Evolutionary conservation across 2,329 filamentous ascomycete genomes (phyloP).

Genomic region (Alternaria ethzedia): DNA sequence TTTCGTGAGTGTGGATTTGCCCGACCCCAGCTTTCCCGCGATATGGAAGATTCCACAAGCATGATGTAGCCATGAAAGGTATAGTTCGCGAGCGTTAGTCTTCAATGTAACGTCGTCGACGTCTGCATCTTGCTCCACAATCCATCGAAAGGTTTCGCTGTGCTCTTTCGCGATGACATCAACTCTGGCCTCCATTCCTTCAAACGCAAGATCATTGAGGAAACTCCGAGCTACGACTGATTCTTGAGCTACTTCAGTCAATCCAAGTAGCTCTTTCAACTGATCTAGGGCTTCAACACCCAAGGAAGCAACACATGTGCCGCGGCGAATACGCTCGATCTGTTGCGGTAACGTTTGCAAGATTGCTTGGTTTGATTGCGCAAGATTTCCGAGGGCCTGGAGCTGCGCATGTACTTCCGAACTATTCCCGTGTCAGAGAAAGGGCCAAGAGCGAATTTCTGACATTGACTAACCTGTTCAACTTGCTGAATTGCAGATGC

Average conservation of each 20-base stretch:
- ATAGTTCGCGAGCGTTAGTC: background rate
- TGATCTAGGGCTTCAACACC: background rate
- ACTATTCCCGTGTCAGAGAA: background rate
- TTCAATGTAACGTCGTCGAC: too few relatives aligned
- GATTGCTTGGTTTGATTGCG: background rate
- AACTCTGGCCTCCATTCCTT: too few relatives aligned
- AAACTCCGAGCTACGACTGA: too few relatives aligned
- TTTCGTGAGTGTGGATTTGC: background rate
- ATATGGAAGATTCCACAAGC: background rate
- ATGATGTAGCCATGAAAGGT: background rate
- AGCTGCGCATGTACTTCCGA: background rate
- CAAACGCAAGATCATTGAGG: background rate
- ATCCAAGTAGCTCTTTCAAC: background rate
- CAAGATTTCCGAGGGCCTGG: background rate
- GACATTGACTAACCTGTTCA: background rate
- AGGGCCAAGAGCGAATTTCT: rapidly evolving
- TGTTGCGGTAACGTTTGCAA: background rate
- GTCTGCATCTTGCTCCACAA: background rate
- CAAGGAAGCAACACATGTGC: background rate
- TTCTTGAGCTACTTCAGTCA: too few relatives aligned
- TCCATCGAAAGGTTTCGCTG: background rate
- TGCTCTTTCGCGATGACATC: too few relatives aligned
- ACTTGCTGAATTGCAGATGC: background rate
- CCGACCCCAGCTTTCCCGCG: background rate
- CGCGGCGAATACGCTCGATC: background rate